Base-by-base conservation (phyloP, 495 filamentous ascomycete species). In the Hypoxylon intermedium region DNA sequence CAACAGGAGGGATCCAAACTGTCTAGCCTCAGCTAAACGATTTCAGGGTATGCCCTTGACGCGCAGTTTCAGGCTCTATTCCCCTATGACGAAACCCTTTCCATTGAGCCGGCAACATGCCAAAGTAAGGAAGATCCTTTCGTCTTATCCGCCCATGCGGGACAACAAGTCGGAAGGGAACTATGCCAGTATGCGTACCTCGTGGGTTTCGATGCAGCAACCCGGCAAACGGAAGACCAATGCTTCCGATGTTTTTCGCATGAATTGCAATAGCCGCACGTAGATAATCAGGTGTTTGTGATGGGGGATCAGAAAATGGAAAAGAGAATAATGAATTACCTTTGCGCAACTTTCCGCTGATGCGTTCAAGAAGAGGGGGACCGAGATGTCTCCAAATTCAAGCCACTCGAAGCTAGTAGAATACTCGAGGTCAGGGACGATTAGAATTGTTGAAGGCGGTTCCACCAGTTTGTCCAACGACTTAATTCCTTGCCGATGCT, bases 41-140 rank as follows among this genome's bases (percentile, higher is more conserved):
- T 50, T 65, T 30, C 41, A 43, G 51, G 56, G 38, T 83, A 79
- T n/a, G 79, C 85, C 13, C 84, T 87, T 70, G 87, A 90, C 58
- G 88, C 86, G 28, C 87, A 91, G 69, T 90, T 89, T 61, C 88
- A 90, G 62, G 86, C 87, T 36, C 75, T 89, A 34, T 89, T 87
- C 86, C n/a, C 85, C 86, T 18, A 89, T 91, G 83, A 82, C 87
- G 36, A 89, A 83, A 1, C 80, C 85, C 23, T 44, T 65, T 41
- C 56, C 44, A 31, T 37, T 41, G 47, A 53, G 60, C 50, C 75
- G 60, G 75, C 56, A 58, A 45, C 45, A 59, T 66, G n/a, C 38
- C 48, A 51, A 41, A 56, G 56, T 46, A 56, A 42, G 55, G 52
- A 56, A 63, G 58, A 66, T 68, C 58, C 53, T 56, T 58, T 58